These are phyloP conservation scores for Fusarium incarnatum DNA, from an alignment of 2,329 filamentous ascomycete species.

Conservation along the genomic window DNA sequence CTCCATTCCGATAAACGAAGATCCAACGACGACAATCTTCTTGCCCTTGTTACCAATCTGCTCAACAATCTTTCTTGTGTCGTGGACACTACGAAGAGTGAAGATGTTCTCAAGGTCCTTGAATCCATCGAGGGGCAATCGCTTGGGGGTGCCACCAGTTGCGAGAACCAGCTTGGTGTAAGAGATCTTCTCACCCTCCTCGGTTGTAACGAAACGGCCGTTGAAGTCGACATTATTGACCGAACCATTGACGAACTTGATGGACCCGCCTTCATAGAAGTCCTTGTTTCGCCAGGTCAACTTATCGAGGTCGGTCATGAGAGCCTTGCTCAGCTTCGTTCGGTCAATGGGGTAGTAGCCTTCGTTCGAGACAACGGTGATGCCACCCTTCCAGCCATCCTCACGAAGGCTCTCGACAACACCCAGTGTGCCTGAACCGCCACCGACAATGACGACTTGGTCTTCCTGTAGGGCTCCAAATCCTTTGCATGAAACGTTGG, in stretches of 20 bases:
- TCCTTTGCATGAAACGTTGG: constrained; percentile 77
- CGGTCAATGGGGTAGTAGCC: constrained; percentile 90
- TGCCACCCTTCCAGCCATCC: constrained; percentile 80
- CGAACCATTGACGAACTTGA: constrained; percentile 70
- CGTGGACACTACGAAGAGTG: constrained; percentile 79
- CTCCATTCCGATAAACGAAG: constrained; percentile 98
- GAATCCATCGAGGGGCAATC: constrained; percentile 84
- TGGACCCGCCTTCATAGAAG: constrained; percentile 76
- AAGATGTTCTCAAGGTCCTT: constrained; percentile 91
- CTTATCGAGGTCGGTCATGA: constrained; percentile 84
- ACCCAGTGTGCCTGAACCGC: constrained; percentile 86
- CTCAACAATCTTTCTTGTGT: constrained; percentile 80
- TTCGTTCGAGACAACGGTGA: constrained; percentile 88
- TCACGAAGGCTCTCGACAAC: constrained; percentile 85
- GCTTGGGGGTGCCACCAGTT: constrained; percentile 82
- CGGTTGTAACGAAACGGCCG: constrained; percentile 78
- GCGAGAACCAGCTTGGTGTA: constrained; percentile 94
- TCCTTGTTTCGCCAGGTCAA: constrained; percentile 79
- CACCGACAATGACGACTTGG: constrained; percentile 86
- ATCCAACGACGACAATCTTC: constrained; percentile 92
- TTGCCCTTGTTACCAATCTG: constrained; percentile 87
- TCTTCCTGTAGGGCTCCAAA: constrained; percentile 62
- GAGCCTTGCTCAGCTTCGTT: constrained; percentile 93
- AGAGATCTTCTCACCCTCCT: constrained; percentile 73
- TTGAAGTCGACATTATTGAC: constrained; percentile 83